A percentile compares a stretch with the other conserved stretches of the same genome.
phyloP scores from a whole-genome alignment of 805 yeast genomes.

The Jamesozyma rosinii region DNA sequence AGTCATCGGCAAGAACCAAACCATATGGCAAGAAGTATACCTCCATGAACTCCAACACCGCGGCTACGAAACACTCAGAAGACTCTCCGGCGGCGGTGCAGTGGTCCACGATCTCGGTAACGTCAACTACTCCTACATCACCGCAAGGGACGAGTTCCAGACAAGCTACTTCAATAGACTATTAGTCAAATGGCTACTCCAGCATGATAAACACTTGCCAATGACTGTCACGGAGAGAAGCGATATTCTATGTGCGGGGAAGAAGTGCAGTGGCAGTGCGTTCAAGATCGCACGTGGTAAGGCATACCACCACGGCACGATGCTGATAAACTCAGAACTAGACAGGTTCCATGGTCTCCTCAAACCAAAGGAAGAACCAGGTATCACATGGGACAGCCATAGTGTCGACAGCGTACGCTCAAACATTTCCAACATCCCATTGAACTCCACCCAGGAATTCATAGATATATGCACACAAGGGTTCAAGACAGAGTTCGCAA shows the following conservation, averaged over 20 bases:
- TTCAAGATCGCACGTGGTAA: constrained; percentile 73
- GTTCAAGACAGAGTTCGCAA: constrained; percentile 12
- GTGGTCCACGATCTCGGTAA: constrained; percentile 92
- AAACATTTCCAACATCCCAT: constrained; percentile 60
- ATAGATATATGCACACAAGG: constrained; percentile 23
- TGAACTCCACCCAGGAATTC: constrained; percentile 31
- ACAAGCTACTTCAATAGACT: constrained; percentile 44
- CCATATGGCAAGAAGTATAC: constrained; percentile 83
- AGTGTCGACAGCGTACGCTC: constrained; percentile 74
- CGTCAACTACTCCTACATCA: constrained; percentile 74
- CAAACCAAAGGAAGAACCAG: constrained; percentile 36
- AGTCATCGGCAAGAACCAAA: constrained; percentile 94
- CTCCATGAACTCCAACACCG: constrained; percentile 42
- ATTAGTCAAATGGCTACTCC: constrained; percentile 33
- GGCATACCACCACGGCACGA: constrained; percentile 93
- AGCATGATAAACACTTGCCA: constrained; percentile 8
- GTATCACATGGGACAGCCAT: constrained; percentile 37
- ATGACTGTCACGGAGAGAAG: constrained; percentile 63
- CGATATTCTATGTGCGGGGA: constrained; percentile 52
- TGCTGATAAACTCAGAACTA: constrained; percentile 65
- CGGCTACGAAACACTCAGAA: constrained; percentile 59
- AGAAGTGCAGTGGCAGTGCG: constrained; percentile 87
- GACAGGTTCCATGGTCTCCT: constrained; percentile 52
- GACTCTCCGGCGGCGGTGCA: constrained; percentile 92
- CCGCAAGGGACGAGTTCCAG: constrained; percentile 55